These are phyloP conservation scores for Carnegiea gigantea DNA, from an alignment of 179 eudicot species.

Conservation along the genomic window DNA sequence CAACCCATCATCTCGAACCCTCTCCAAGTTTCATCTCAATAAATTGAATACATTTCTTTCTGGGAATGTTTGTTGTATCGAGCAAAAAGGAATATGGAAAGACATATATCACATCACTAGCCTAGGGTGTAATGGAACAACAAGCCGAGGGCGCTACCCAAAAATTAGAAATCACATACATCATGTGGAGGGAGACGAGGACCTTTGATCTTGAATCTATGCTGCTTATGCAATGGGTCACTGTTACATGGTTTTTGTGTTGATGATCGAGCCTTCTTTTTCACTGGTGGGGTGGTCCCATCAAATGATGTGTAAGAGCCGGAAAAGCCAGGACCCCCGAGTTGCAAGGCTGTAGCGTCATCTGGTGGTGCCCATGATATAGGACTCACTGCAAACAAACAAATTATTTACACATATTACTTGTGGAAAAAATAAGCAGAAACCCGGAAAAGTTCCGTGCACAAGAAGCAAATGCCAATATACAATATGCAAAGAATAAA, in stretches of 20 bases:
- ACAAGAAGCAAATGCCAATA: too few species aligned
- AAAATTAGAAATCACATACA: constrained; percentile 18
- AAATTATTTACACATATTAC: not conserved
- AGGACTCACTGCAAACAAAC: constrained; percentile 43
- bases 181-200: constrained; percentile 16
- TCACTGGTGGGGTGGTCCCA: not conserved
- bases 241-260: not conserved
- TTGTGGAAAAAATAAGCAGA: not conserved
- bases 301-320: not conserved
- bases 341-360: not conserved
- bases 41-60: constrained; percentile 3
- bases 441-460: not conserved
- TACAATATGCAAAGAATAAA: not conserved
- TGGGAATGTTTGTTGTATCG: constrained; percentile 6
- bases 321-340: not conserved
- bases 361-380: constrained; percentile 15
- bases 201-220: constrained; percentile 21
- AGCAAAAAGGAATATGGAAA: constrained; percentile 16
- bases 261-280: constrained; percentile 12
- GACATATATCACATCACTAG: constrained; percentile 19
- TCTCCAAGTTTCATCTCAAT: not conserved
- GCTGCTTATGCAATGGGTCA: constrained; percentile 9
- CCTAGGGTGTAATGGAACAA: constrained; percentile 17
- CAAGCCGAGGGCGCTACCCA: not conserved
- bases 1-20: constrained; percentile 7